Percentiles rank a stretch among this genome's conserved stretches.
phyloP scores from a whole-genome alignment of 1,139 yeast species.

The Yarrowia galli region DNA sequence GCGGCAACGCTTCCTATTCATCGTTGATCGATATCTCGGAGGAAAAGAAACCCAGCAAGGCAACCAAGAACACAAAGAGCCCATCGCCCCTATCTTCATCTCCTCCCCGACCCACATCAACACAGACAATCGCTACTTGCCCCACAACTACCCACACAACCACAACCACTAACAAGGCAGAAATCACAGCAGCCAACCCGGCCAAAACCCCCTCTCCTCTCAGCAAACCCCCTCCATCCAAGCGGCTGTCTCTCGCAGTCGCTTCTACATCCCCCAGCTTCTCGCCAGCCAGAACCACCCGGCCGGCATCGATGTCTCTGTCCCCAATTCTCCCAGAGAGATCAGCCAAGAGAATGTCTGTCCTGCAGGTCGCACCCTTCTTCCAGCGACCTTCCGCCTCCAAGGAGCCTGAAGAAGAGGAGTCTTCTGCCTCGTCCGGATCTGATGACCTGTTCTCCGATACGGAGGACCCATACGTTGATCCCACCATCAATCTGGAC shows the following conservation, averaged over 20 bases:
- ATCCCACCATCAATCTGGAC: constrained; percentile 33
- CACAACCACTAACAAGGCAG: constrained; percentile 18
- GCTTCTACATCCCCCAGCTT: not conserved
- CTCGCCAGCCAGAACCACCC: not conserved
- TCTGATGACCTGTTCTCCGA: constrained; percentile 33
- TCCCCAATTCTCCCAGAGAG: constrained; percentile 24
- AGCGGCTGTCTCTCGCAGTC: constrained; percentile 15
- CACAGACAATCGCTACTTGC: not conserved
- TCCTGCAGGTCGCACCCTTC: constrained; percentile 10
- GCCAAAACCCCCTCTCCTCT: constrained; percentile 15
- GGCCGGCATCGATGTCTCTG: constrained; percentile 34
- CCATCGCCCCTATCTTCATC: constrained; percentile 7
- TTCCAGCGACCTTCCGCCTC: constrained; percentile 17
- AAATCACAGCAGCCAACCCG: constrained; percentile 12
- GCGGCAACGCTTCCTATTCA: constrained; percentile 18
- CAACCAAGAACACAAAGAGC: not conserved
- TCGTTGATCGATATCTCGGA: constrained; percentile 24
- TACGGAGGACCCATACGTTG: constrained; percentile 28
- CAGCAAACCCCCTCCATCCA: constrained; percentile 7
- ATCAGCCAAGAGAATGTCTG: constrained; percentile 25
- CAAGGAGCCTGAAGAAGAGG: constrained; percentile 25
- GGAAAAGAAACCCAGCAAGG: constrained; percentile 5
- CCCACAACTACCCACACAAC: not conserved
- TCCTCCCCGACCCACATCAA: not conserved
- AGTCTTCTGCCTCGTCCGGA: constrained; percentile 13